These are phyloP conservation scores for Chaetomium sp. DNA, from an alignment of 2,329 filamentous ascomycete genomes.

Conservation along the genomic window DNA sequence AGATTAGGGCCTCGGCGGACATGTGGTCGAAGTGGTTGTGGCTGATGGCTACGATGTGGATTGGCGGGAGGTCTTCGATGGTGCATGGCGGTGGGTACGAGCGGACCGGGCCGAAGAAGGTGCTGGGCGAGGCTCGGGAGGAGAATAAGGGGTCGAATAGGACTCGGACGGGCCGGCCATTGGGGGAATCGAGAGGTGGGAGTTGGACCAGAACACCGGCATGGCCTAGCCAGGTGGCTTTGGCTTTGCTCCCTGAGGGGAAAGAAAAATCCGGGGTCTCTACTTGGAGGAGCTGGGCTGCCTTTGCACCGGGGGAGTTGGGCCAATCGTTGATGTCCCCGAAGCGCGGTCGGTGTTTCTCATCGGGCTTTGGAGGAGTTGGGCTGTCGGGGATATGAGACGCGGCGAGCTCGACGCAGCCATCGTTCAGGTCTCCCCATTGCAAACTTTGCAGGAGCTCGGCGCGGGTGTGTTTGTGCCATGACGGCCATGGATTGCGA, in stretches of 20 bases:
- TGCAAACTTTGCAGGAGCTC: slow-evolving; percentile 19
- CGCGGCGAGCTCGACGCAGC: slow-evolving; percentile 13
- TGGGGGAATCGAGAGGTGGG: slow-evolving; percentile 31
- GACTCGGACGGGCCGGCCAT: slow-evolving; percentile 33
- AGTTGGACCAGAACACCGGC: slow-evolving; percentile 69
- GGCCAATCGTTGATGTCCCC: slow-evolving; percentile 15
- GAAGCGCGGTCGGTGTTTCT: slow-evolving; percentile 14
- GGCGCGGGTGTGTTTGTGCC: slow-evolving; percentile 19
- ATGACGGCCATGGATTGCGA: slow-evolving; percentile 28
- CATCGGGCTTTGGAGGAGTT: neutral
- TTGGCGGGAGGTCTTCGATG: slow-evolving; percentile 42
- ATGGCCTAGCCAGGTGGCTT: slow-evolving; percentile 67
- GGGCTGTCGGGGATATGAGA: slow-evolving; percentile 12
- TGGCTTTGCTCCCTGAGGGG: slow-evolving; percentile 14
- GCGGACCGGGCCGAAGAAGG: slow-evolving; percentile 42
- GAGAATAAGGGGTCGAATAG: slow-evolving; percentile 49
- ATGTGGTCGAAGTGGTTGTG: slow-evolving; percentile 54
- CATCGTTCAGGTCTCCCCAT: slow-evolving; percentile 22
- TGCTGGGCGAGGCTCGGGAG: slow-evolving; percentile 40
- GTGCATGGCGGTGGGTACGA: slow-evolving; percentile 45
- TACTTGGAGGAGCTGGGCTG: slow-evolving; percentile 16
- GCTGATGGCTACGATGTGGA: slow-evolving; percentile 46
- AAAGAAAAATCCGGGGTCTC: slow-evolving; percentile 23
- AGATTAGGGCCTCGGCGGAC: slow-evolving; percentile 38
- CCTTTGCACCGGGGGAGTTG: slow-evolving; percentile 14